phyloP scores from a whole-genome alignment of 1,284 basidiomycete species.

The Stereum hirsutum region DNA sequence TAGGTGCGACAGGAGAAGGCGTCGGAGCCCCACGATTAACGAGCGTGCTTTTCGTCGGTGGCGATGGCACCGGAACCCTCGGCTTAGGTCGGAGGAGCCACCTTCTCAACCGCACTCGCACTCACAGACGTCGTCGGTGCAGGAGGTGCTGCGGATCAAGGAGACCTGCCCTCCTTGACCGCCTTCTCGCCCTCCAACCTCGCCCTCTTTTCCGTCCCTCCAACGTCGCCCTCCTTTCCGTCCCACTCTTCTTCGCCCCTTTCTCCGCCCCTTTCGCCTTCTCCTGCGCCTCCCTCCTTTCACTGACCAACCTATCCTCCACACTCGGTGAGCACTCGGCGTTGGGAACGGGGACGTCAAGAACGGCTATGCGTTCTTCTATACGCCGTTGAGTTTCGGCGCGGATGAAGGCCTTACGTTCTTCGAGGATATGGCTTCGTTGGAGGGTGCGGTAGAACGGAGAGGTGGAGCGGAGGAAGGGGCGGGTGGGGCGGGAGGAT shows the following conservation, averaged over 20 bases:
- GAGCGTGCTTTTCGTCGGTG: conserved; percentile 24
- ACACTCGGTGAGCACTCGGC: conserved; percentile 45
- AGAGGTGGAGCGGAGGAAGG: conserved; percentile 41
- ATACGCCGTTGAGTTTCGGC: conserved; percentile 81
- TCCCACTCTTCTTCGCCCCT: conserved; percentile 71
- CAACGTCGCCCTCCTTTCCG: conserved; percentile 50
- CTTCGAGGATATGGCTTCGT: conserved; percentile 78
- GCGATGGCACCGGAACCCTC: conserved; percentile 34
- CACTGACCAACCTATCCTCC: conserved; percentile 74
- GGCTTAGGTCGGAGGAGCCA: conserved; percentile 19
- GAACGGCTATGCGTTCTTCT: conserved; percentile 79
- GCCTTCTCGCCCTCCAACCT: conserved; percentile 63
- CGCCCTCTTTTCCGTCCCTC: too few relatives aligned
- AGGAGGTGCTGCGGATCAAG: conserved; percentile 19
- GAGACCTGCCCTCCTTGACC: conserved; percentile 33
- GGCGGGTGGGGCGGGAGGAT: conserved; percentile 34
- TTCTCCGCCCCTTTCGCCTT: conserved; percentile 66
- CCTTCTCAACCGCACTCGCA: conserved; percentile 16
- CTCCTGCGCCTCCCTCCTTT: conserved; percentile 82
- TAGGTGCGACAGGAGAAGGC: conserved; percentile 16
- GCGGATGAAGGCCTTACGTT: conserved; percentile 74
- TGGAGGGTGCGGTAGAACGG: conserved; percentile 40
- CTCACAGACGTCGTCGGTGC: too few relatives aligned
- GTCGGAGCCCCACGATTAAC: conserved; percentile 20
- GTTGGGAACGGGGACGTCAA: conserved; percentile 64